A percentile compares a stretch with the other conserved stretches of the same genome.
These are phyloP conservation scores for Penicillium corylophilum DNA, from an alignment of 2,329 filamentous ascomycete genomes.

Conservation along the genomic window DNA sequence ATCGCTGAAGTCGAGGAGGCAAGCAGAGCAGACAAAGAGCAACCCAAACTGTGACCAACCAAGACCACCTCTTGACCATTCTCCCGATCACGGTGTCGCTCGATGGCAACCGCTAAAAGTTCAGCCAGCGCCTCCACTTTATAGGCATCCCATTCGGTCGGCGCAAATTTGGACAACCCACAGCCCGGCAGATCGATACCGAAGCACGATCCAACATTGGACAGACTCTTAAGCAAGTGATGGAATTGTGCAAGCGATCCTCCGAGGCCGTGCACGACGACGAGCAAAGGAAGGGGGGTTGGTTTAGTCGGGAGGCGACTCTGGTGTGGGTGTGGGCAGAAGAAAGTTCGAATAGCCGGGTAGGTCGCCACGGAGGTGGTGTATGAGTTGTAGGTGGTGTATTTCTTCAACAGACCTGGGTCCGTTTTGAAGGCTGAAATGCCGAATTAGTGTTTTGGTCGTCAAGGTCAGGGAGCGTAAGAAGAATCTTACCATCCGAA, in stretches of 20 bases:
- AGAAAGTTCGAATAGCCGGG: conserved; percentile 76
- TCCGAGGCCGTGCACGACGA: conserved; percentile 92
- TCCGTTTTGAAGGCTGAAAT: conserved; percentile 56
- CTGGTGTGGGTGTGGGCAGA: conserved; percentile 76
- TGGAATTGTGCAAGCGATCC: conserved; percentile 88
- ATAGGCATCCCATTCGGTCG: conserved; percentile 74
- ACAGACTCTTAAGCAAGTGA: conserved; percentile 74
- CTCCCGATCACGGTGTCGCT: conserved; percentile 66
- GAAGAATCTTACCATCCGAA: conserved; percentile 30
- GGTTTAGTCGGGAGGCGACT: conserved; percentile 73
- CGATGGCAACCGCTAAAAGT: conserved; percentile 71
- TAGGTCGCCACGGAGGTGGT: conserved; percentile 71
- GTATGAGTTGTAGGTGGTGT: conserved; percentile 70
- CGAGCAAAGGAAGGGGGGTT: conserved; percentile 74
- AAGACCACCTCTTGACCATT: conserved; percentile 71
- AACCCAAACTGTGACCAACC: conserved; percentile 89
- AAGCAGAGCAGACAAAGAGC: conserved; percentile 71
- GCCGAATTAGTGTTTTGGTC: conserved; percentile 10
- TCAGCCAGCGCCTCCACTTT: conserved; percentile 71
- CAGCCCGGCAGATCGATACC: conserved; percentile 90
- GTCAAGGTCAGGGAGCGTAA: background rate
- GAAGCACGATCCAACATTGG: conserved; percentile 79
- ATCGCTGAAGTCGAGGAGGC: conserved; percentile 60
- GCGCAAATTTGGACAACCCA: conserved; percentile 73
- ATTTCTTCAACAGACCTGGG: conserved; percentile 74